Conservation (phyloP, 805 yeast species). For the Candida incommunis region DNA sequence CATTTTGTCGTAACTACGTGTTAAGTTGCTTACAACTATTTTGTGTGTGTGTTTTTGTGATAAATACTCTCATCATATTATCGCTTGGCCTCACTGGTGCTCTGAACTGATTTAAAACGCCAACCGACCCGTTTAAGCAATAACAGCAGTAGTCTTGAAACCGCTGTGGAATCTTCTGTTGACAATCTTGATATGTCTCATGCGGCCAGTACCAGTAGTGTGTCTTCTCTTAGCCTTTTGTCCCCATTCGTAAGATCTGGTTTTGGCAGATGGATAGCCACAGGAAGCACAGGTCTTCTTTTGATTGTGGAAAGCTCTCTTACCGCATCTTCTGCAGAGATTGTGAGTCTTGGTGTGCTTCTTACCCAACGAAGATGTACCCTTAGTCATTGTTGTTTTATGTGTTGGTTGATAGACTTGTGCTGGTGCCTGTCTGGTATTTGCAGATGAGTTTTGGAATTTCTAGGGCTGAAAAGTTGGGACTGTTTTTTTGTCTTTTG, state of each 20-base stretch:
- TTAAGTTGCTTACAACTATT: not conserved
- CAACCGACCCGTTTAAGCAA: slow-evolving; percentile 4
- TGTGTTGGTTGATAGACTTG: slow-evolving; percentile 15
- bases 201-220: slow-evolving; percentile 99
- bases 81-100: too few relatives aligned
- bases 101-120: too few relatives aligned
- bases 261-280: slow-evolving; percentile 99
- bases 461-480: slow-evolving; percentile 7
- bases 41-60: slow-evolving; percentile 1
- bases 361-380: slow-evolving; percentile 99
- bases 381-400: slow-evolving; percentile 37
- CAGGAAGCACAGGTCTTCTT: slow-evolving; percentile 98
- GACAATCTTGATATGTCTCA: slow-evolving; percentile 93
- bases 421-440: not conserved
- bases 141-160: slow-evolving; percentile 79
- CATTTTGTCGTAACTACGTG: slow-evolving; percentile 1
- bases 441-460: not conserved
- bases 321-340: slow-evolving; percentile 92
- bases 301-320: slow-evolving; percentile 97
- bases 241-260: slow-evolving; percentile 95
- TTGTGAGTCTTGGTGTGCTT: slow-evolving; percentile 98
- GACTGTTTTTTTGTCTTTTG: too few relatives aligned
- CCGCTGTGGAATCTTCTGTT: slow-evolving; percentile 98
- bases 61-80: not conserved
- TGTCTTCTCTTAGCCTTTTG: slow-evolving; percentile 98